Conservation (phyloP, 139 green algal species). For the Chlorella sp. region DNA sequence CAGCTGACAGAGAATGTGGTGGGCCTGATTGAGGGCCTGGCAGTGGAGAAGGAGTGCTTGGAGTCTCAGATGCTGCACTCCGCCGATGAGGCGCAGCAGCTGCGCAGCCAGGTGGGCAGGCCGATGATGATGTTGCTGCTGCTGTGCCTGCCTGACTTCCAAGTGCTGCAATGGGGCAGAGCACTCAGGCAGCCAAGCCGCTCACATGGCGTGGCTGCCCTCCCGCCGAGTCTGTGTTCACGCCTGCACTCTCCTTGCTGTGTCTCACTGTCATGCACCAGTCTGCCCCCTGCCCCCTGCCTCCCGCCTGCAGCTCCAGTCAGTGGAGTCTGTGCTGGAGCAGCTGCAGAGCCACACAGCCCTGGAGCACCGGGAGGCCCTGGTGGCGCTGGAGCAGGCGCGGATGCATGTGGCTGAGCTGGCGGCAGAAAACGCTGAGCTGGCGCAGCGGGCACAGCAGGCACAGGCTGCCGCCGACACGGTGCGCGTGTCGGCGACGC, state of each 20-base stretch:
- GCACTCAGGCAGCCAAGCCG: neutral
- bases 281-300: neutral
- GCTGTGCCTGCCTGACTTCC: neutral
- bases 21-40: constrained; percentile 33
- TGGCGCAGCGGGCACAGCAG: neutral
- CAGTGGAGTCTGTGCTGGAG: constrained; percentile 16
- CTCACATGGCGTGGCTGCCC: too few species aligned
- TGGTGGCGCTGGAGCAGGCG: constrained; percentile 31
- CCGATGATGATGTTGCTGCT: too few species aligned
- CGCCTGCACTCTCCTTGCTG: neutral
- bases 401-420: neutral
- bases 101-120: constrained; percentile 27
- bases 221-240: too few species aligned
- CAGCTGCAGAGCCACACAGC: constrained; percentile 30
- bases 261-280: neutral
- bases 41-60: constrained; percentile 33
- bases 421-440: constrained; percentile 20
- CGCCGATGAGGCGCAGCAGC: neutral
- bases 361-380: constrained; percentile 33
- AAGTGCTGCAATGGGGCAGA: neutral
- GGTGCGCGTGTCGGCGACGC: neutral
- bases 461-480: constrained; percentile 2
- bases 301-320: constrained; percentile 15
- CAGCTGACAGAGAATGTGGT: constrained; percentile 30
- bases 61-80: constrained; percentile 35